Evolutionary conservation across 495 filamentous ascomycete genomes (phyloP).

Genomic region (Lepidopterella palustris): DNA sequence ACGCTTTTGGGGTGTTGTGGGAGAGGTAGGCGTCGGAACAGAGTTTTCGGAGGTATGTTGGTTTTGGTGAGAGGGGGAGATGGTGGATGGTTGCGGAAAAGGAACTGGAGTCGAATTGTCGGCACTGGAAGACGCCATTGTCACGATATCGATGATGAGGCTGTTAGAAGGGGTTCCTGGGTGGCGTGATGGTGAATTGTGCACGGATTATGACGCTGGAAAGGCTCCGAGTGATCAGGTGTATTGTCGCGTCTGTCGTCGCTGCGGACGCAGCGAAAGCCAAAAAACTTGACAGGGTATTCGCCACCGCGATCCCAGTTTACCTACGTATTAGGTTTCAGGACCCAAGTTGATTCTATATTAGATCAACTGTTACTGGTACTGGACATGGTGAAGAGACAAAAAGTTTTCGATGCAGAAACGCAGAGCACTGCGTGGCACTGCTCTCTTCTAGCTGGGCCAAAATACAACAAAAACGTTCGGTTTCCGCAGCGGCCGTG

Average conservation of each 20-base stretch:
- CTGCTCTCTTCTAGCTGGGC: too few species aligned
- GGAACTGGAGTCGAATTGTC: slow-evolving; percentile 15
- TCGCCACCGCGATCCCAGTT: neutral
- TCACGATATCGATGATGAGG: neutral
- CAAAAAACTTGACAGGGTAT: neutral
- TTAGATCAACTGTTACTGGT: neutral
- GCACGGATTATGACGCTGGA: too few species aligned
- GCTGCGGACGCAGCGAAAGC: neutral
- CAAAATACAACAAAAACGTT: neutral
- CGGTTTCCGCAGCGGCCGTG: neutral
- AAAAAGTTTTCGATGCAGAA: neutral
- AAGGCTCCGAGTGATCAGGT: too few species aligned
- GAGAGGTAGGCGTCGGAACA: neutral
- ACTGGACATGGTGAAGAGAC: too few species aligned
- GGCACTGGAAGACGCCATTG: slow-evolving; percentile 14
- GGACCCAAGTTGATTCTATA: neutral
- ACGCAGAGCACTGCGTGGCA: neutral
- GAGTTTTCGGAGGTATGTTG: neutral
- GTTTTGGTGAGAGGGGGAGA: neutral
- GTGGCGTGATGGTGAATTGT: too few species aligned
- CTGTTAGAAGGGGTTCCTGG: neutral
- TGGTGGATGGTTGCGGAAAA: slow-evolving; percentile 12
- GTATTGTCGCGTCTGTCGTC: neutral
- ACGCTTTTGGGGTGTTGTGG: slow-evolving; percentile 6
- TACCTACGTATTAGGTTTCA: neutral